Percentiles rank a stretch among this genome's conserved stretches.
Conservation (phyloP, 2,329 filamentous ascomycete species). For the Bipolaris cookei region DNA sequence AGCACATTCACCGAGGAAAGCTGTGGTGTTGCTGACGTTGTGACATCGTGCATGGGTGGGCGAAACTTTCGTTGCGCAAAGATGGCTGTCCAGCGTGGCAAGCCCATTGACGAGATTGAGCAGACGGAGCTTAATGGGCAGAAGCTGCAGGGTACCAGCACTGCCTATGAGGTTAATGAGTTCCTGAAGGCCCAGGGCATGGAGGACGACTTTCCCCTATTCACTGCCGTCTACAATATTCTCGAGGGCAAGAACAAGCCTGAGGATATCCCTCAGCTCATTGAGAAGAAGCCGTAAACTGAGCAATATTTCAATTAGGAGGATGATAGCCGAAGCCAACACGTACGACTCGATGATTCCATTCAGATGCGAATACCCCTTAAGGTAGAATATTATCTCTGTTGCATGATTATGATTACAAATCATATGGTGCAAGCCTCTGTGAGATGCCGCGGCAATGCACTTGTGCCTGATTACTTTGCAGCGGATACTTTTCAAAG, state of each 20-base stretch:
- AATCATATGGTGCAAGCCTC: not conserved
- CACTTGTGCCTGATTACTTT: not conserved
- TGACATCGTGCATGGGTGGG: conserved; percentile 90
- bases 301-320: not conserved
- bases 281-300: conserved; percentile 46
- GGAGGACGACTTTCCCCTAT: conserved; percentile 86
- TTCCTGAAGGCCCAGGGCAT: conserved; percentile 81
- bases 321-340: not conserved
- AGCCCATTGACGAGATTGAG: conserved; percentile 87
- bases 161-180: conserved; percentile 86
- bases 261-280: conserved; percentile 77
- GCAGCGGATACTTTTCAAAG: conserved; percentile 5
- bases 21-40: conserved; percentile 91
- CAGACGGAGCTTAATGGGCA: conserved; percentile 90
- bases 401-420: not conserved
- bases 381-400: conserved; percentile 12
- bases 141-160: conserved; percentile 93
- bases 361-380: conserved; percentile 10
- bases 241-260: conserved; percentile 77
- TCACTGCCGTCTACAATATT: conserved; percentile 86
- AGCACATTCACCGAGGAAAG: conserved; percentile 97
- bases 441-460: not conserved
- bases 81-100: conserved; percentile 78
- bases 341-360: not conserved
- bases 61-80: conserved; percentile 94